These are phyloP conservation scores for Taiwanofungus camphoratus DNA, from an alignment of 1,284 basidiomycete species.

Conservation along the genomic window DNA sequence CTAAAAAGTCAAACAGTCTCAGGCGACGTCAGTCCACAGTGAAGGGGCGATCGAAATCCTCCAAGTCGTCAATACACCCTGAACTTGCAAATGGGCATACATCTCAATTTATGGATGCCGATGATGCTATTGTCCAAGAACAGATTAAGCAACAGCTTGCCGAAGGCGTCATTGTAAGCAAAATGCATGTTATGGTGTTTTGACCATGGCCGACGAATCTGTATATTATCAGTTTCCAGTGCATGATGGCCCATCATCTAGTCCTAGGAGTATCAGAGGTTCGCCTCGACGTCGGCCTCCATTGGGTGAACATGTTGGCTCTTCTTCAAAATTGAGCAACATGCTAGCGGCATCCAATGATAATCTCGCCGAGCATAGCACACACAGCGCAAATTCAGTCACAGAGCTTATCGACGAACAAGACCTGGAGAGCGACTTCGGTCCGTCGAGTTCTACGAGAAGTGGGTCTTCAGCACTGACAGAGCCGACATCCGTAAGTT, in stretches of 20 bases:
- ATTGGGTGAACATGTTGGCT: slow-evolving; percentile 21
- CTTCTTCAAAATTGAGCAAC: slow-evolving; percentile 35
- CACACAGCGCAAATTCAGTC: slow-evolving; percentile 29
- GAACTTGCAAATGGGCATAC: slow-evolving; percentile 47
- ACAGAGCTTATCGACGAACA: slow-evolving; percentile 31
- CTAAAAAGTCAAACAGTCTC: slow-evolving; percentile 47
- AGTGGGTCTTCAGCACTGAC: slow-evolving; percentile 43
- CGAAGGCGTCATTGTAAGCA: slow-evolving; percentile 63
- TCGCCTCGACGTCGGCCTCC: slow-evolving; percentile 50
- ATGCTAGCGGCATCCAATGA: slow-evolving; percentile 39
- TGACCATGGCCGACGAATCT: too few species aligned
- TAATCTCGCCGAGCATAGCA: slow-evolving; percentile 36
- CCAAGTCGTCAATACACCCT: slow-evolving; percentile 33
- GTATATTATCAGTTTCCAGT: slow-evolving; percentile 53
- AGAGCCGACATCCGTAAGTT: slow-evolving; percentile 54
- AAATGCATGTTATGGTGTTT: too few species aligned
- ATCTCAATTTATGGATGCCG: slow-evolving; percentile 89
- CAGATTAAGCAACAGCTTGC: slow-evolving; percentile 81
- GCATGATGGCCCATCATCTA: slow-evolving; percentile 49
- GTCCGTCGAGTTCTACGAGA: slow-evolving; percentile 40
- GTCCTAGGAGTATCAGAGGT: slow-evolving; percentile 59
- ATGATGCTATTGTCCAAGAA: slow-evolving; percentile 79
- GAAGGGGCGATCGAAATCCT: slow-evolving; percentile 28
- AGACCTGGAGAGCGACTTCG: slow-evolving; percentile 45
- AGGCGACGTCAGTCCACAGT: slow-evolving; percentile 32